Evolutionary conservation across 257 asterid species (phyloP), one percentile per base, ranked within the genome.

Genomic region (Nemophila menziesii): DNA sequence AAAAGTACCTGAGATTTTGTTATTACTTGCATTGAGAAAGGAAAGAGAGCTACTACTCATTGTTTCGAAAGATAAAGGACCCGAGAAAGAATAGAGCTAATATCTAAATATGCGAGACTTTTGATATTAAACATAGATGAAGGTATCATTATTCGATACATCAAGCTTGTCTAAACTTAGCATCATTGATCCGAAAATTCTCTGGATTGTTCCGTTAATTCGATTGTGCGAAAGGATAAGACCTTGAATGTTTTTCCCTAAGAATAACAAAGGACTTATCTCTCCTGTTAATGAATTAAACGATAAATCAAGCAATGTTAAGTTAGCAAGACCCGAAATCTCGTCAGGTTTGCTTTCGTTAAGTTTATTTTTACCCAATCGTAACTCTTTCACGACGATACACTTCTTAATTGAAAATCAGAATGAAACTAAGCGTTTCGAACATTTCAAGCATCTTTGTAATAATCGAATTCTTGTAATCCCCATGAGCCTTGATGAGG

Each of bases 321-420:
- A 60, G 60, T 72, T 72, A 36, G 51, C 40, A 19, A 86, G 56
- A 24, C 58, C 46, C 11, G 75, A 62, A 20, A 82, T 65, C 58
- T 61, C 92, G n/a, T 43, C 47, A 5, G 96, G 94, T 51, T 81
- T 72, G 62, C 70, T 76, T 49, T 90, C 94, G 13, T 56, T 82
- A 14, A 86, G 83, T 60, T 46, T 79, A 70, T 82, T 86, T 27
- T 78, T 65, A 55, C 65, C 75, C 52, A 86, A 48, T 22, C 34
- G 20, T 22, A 86, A 43, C 41, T 74, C 81, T 22, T 48, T 57
- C 42, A 82, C 58, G 1, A 76, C 71, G 24, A 20, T 22, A 60
- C 96, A 86, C 48, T 70, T 52, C 39, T 55, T 39, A 18, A 86
- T 72, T 0, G 84, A 60, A n/a, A n/a, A n/a, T n/a, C n/a, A n/a